These are phyloP conservation scores for Syzygium malaccense DNA, from an alignment of 441 rosid species.

Conservation along the genomic window DNA sequence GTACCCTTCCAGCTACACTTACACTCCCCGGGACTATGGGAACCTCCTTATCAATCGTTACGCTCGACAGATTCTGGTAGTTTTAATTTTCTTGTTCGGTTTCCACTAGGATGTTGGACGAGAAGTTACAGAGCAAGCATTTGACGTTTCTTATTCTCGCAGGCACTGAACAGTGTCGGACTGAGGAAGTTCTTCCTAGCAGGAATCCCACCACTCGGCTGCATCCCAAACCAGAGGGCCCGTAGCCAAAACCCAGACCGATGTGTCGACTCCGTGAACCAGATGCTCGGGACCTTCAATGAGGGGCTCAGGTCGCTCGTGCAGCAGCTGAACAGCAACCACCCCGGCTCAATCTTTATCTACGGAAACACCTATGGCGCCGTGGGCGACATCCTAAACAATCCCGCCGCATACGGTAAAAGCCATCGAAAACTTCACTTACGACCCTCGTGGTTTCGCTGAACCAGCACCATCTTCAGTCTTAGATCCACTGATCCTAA, in stretches of 20 bases:
- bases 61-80: conserved; percentile 55
- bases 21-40: conserved; percentile 51
- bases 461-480: not conserved
- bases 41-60: conserved; percentile 58
- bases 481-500: not conserved
- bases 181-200: conserved; percentile 60
- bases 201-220: conserved; percentile 72
- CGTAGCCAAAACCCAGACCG: conserved; percentile 35
- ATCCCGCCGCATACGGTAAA: conserved; percentile 55
- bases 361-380: conserved; percentile 60
- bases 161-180: conserved; percentile 60
- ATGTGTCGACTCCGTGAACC: conserved; percentile 61
- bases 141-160: conserved; percentile 1
- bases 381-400: conserved; percentile 74
- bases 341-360: conserved; percentile 40
- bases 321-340: conserved; percentile 45
- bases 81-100: not conserved
- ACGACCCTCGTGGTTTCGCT: not conserved
- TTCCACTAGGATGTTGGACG: not conserved
- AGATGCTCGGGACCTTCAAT: conserved; percentile 66
- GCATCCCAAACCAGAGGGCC: conserved; percentile 77
- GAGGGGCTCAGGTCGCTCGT: conserved; percentile 58
- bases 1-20: conserved; percentile 46
- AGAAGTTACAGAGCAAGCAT: not conserved
- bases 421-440: not conserved